These are phyloP conservation scores for Aspergillus melleus DNA, from an alignment of 2,329 filamentous ascomycete species.

Conservation along the genomic window DNA sequence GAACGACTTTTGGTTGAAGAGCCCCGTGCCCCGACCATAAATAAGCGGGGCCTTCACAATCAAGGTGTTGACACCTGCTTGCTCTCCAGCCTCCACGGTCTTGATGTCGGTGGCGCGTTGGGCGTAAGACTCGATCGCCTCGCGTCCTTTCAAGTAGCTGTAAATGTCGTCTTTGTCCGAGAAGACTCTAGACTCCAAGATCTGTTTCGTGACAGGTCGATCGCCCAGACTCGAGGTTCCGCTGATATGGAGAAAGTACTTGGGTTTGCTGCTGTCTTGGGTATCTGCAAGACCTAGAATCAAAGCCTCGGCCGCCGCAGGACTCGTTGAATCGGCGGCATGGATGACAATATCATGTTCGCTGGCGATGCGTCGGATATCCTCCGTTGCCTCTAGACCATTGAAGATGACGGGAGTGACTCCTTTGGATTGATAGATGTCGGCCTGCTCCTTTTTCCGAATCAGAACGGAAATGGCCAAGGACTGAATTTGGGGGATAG, in stretches of 20 bases:
- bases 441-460: slow-evolving; percentile 7
- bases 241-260: slow-evolving; percentile 43
- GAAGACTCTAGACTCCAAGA: slow-evolving; percentile 36
- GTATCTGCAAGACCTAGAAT: slow-evolving; percentile 45
- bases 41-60: slow-evolving; percentile 51
- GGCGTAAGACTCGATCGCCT: slow-evolving; percentile 39
- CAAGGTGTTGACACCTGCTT: slow-evolving; percentile 45
- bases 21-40: slow-evolving; percentile 38
- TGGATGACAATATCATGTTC: slow-evolving; percentile 44
- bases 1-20: slow-evolving; percentile 41
- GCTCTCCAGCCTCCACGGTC: slow-evolving; percentile 43
- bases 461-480: slow-evolving; percentile 11
- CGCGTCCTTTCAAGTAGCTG: slow-evolving; percentile 38
- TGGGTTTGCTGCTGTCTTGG: slow-evolving; percentile 36
- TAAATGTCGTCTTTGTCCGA: slow-evolving; percentile 50
- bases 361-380: slow-evolving; percentile 7
- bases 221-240: slow-evolving; percentile 37
- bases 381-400: slow-evolving; percentile 16
- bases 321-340: slow-evolving; percentile 43
- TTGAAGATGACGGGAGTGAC: slow-evolving; percentile 14
- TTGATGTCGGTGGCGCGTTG: slow-evolving; percentile 49
- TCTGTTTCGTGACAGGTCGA: slow-evolving; percentile 36
- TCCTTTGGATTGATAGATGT: neutral
- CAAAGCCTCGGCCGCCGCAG: slow-evolving; percentile 40
- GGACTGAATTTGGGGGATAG: neutral